phyloP scores from a whole-genome alignment of 2,329 filamentous ascomycete genomes.

The Hortaea werneckii region DNA sequence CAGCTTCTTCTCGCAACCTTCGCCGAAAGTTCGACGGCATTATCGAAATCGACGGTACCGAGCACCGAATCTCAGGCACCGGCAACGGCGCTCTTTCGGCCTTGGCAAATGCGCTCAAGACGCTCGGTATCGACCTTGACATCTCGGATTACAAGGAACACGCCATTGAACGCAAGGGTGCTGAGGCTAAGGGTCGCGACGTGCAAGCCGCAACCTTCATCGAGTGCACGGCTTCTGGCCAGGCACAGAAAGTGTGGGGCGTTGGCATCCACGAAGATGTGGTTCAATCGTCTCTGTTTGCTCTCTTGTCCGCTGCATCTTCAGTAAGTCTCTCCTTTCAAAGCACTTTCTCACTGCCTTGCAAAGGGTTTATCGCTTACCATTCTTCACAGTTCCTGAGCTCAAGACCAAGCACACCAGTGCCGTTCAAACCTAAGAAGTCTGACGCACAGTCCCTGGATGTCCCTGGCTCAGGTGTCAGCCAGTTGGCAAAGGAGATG shows the following conservation, averaged over 20 bases:
- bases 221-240: constrained; percentile 56
- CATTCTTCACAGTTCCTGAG: constrained; percentile 54
- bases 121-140: constrained; percentile 75
- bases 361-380: not conserved
- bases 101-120: constrained; percentile 68
- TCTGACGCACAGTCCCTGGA: constrained; percentile 37
- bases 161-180: constrained; percentile 46
- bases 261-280: constrained; percentile 89
- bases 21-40: constrained; percentile 78
- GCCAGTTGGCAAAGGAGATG: constrained; percentile 18
- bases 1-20: constrained; percentile 56
- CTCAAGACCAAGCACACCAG: constrained; percentile 58
- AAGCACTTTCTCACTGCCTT: constrained; percentile 1
- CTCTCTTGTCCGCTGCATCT: constrained; percentile 72
- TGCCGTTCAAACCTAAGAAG: constrained; percentile 50
- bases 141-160: constrained; percentile 96
- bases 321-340: constrained; percentile 53
- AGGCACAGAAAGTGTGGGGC: constrained; percentile 69
- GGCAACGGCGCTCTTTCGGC: constrained; percentile 89
- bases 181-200: constrained; percentile 46
- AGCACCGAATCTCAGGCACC: constrained; percentile 67
- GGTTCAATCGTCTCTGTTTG: constrained; percentile 78
- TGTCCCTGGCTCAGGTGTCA: constrained; percentile 10
- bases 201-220: constrained; percentile 96
- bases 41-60: constrained; percentile 67